Percentiles rank a stretch among this genome's conserved stretches.
Evolutionary conservation across 106 monocot genomes (phyloP).

Genomic region (Allium fistulosum): DNA sequence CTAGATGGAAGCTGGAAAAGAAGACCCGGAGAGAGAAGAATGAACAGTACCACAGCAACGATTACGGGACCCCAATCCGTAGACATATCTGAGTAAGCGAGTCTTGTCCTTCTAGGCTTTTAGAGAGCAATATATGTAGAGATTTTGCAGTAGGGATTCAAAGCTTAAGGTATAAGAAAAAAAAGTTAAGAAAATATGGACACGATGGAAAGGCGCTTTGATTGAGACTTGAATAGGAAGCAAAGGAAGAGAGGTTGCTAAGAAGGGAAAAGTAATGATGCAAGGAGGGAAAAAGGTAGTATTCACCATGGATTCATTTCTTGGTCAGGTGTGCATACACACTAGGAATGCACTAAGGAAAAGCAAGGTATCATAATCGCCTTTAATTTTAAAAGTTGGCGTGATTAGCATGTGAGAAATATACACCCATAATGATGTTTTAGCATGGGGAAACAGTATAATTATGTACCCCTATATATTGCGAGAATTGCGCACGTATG

Average conservation of each 20-base stretch:
- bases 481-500: no score
- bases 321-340: not conserved
- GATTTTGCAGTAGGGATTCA: not conserved
- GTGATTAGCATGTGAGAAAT: no score
- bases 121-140: no score
- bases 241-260: not conserved
- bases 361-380: no score
- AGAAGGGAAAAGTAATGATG: not conserved
- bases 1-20: constrained; percentile 20
- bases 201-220: not conserved
- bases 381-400: no score
- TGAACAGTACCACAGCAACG: constrained; percentile 16
- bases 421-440: no score
- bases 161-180: constrained; percentile 18
- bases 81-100: not conserved
- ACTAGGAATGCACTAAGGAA: not conserved
- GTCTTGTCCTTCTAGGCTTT: no score
- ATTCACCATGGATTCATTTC: not conserved
- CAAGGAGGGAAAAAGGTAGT: no score
- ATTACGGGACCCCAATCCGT: constrained; percentile 22
- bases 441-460: no score
- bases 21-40: constrained; percentile 18
- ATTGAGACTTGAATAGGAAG: constrained; percentile 4
- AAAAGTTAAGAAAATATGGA: no score
- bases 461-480: no score